Conservation (phyloP, 352 stramenopile genomes). For the Pythium volutum region DNA sequence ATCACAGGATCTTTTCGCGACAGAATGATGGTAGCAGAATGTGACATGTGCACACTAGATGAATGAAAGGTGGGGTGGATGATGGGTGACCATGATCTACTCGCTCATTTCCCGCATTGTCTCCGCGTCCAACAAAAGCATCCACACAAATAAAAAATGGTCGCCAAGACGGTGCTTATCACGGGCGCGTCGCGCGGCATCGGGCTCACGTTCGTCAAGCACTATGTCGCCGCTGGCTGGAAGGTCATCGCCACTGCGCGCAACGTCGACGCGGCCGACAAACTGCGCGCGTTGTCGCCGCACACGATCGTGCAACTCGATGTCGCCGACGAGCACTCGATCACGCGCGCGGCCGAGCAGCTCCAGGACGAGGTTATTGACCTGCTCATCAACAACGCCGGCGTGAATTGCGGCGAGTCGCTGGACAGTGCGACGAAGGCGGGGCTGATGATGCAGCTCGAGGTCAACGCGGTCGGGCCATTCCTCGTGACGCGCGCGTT, state of each 20-base stretch:
- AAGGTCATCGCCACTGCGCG: constrained; percentile 29
- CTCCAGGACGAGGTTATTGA: constrained; percentile 45
- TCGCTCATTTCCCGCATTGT: no score
- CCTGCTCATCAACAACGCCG: constrained; percentile 65
- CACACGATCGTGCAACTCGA: constrained; percentile 47
- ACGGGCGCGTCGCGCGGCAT: constrained; percentile 39
- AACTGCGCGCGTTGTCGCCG: constrained; percentile 17
- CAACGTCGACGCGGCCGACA: constrained; percentile 18
- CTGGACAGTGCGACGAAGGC: constrained; percentile 37
- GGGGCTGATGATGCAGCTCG: constrained; percentile 51
- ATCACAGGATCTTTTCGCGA: not conserved
- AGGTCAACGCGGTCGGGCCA: constrained; percentile 61
- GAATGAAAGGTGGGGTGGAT: not conserved
- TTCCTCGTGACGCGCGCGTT: constrained; percentile 58
- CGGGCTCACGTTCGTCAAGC: constrained; percentile 39
- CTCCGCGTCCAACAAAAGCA: no score
- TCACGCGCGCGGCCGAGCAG: constrained; percentile 30
- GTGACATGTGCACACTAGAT: constrained; percentile 11
- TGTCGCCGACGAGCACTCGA: constrained; percentile 38
- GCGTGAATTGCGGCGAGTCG: constrained; percentile 30
- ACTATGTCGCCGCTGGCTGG: constrained; percentile 27
- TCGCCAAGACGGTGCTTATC: constrained; percentile 32
- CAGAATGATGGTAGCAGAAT: constrained; percentile 5
- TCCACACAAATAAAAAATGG: not conserved
- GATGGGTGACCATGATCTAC: no score